Conservation (phyloP, 495 filamentous ascomycete species). For the Penicillium turbatum region DNA sequence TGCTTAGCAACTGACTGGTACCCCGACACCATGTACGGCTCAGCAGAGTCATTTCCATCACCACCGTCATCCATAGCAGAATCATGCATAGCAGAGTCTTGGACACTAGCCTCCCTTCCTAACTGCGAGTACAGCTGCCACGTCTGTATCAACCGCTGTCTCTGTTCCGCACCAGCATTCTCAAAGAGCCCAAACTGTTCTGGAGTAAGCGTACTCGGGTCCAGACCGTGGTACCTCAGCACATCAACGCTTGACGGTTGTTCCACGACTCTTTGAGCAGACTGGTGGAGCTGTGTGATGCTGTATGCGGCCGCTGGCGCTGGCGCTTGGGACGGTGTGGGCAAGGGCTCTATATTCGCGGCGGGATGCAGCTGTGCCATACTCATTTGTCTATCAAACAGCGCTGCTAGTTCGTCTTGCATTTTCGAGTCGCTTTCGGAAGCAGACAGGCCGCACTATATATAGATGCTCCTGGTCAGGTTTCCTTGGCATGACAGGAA, state of each 20-base stretch:
- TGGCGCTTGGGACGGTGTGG: constrained; percentile 16
- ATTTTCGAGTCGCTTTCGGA: constrained; percentile 44
- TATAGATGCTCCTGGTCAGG: constrained; percentile 2
- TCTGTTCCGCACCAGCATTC: constrained; percentile 53
- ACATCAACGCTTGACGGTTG: constrained; percentile 19
- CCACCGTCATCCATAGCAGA: constrained; percentile 28
- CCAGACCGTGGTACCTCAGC: constrained; percentile 49
- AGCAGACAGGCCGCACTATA: constrained; percentile 38
- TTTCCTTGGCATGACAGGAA: background rate
- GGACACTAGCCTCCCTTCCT: background rate
- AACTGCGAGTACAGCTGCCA: constrained; percentile 56
- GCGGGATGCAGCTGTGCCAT: constrained; percentile 18
- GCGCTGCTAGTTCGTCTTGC: constrained; percentile 62
- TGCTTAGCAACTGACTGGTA: constrained; percentile 53
- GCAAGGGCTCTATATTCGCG: constrained; percentile 2
- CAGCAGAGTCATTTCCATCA: constrained; percentile 38
- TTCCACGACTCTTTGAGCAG: constrained; percentile 46
- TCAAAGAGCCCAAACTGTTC: constrained; percentile 60
- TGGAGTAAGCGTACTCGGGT: constrained; percentile 49
- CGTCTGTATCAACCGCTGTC: constrained; percentile 57
- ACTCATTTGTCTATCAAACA: constrained; percentile 62
- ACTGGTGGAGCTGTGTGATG: constrained; percentile 73
- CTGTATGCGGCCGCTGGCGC: constrained; percentile 55
- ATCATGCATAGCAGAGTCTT: constrained; percentile 50
- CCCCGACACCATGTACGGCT: constrained; percentile 69